Base-by-base conservation (phyloP, 2,329 filamentous ascomycete genomes). In the Sarocladium oryzae region DNA sequence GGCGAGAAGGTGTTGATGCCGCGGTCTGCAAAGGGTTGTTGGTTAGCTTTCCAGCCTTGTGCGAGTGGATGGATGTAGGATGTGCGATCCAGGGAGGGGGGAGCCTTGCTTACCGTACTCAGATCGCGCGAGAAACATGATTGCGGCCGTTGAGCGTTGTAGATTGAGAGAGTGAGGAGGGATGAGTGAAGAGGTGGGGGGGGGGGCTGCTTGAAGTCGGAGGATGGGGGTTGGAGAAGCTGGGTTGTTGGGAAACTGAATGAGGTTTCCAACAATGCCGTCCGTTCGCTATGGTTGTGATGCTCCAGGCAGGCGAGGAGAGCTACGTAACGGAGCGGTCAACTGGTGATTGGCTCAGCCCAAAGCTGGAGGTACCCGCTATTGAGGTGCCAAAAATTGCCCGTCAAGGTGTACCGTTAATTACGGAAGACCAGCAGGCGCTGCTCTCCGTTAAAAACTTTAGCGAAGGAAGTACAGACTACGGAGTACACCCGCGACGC, bases 1-100 rank as follows among this genome's bases (percentile, higher is more conserved):
- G 93, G 93, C 63, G 93, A 99, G 83, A 99, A 99, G 81, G 93
- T 99, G 82, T 96, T 97, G 83, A 97, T 96, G 66, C 92, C 92
- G 73, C 92, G 90, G 78, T 97, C 91, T 96, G 61, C n/a, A 46
- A 1, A 43, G 43, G 13, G 43, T 52, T 18, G 56, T 63, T 56
- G 63, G 61, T 52, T 16, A 48, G 26, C n/a, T 33, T 33, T n/a
- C n/a, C n/a, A n/a, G n/a, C n/a, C n/a, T n/a, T n/a, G n/a, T n/a
- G n/a, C n/a, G n/a, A n/a, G n/a, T n/a, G n/a, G n/a, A n/a, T n/a
- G n/a, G n/a, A n/a, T n/a, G n/a, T n/a, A n/a, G n/a, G n/a, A n/a
- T n/a, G n/a, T n/a, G n/a, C n/a, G n/a, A n/a, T n/a, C n/a, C n/a
- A n/a, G n/a, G n/a, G n/a, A n/a, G n/a, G n/a, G n/a, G n/a, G n/a